Percentiles rank a stretch among this genome's conserved stretches.
phyloP scores from a whole-genome alignment of 2,329 filamentous ascomycete genomes.

The Hypomyces perniciosus region DNA sequence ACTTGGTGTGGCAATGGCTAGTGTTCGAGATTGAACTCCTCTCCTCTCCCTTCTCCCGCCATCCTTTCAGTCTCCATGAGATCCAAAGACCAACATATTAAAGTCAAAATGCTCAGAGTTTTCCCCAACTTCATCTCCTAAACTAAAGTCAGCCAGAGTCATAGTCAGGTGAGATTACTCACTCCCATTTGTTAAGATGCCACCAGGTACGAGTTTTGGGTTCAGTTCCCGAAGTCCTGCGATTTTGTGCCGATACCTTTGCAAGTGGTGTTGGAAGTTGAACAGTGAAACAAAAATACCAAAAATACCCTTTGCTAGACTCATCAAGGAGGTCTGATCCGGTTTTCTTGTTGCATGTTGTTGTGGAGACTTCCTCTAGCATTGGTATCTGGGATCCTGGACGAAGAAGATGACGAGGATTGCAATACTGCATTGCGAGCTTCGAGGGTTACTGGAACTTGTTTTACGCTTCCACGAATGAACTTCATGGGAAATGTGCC shows the following conservation, averaged over 20 bases:
- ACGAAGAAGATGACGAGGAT: constrained; percentile 1
- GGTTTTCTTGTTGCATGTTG: background rate
- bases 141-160: background rate
- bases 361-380: background rate
- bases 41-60: constrained; percentile 2
- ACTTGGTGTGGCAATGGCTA: constrained; percentile 10
- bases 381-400: constrained; percentile 1
- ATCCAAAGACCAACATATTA: constrained; percentile 23
- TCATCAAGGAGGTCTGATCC: background rate
- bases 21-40: constrained; percentile 19
- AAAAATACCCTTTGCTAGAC: background rate
- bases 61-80: constrained; percentile 5
- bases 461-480: background rate
- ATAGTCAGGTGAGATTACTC: background rate
- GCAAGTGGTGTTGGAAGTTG: background rate
- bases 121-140: constrained; percentile 34
- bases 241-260: background rate
- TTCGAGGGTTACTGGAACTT: background rate
- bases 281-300: background rate
- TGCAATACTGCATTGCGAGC: background rate
- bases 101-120: constrained; percentile 23
- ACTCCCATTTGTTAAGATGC: background rate
- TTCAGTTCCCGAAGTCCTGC: background rate
- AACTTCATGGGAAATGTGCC: background rate
- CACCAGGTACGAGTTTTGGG: background rate